These are phyloP conservation scores for Rhodosporidiobolus sp. DNA, from an alignment of 768 basidiomycete genomes.

Conservation along the genomic window DNA sequence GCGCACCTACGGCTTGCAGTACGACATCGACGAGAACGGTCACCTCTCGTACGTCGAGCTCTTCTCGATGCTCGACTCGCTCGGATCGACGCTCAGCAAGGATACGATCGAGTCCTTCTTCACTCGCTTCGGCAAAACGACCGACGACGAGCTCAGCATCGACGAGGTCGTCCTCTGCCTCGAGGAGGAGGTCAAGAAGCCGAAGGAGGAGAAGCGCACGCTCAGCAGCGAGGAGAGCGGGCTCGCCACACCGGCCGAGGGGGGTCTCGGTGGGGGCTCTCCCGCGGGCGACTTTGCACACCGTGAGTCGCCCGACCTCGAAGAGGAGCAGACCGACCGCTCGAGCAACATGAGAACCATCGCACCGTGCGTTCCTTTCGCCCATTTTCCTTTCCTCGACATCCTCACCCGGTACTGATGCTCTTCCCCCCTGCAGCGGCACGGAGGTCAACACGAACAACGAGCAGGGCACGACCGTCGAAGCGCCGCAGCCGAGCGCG, in stretches of 20 bases:
- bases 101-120: conserved; percentile 81
- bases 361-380: conserved; percentile 28
- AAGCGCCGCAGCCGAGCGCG: conserved; percentile 11
- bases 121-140: conserved; percentile 63
- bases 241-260: conserved; percentile 23
- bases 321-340: conserved; percentile 18
- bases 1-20: conserved; percentile 75
- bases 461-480: conserved; percentile 25
- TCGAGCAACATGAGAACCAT: conserved; percentile 25
- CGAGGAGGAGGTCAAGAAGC: conserved; percentile 75
- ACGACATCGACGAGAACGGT: conserved; percentile 79
- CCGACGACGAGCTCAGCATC: conserved; percentile 69
- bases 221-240: conserved; percentile 50
- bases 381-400: background rate
- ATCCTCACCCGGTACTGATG: too few species aligned
- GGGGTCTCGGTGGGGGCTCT: conserved; percentile 2
- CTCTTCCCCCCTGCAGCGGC: background rate
- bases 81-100: conserved; percentile 82
- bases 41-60: conserved; percentile 77
- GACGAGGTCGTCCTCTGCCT: conserved; percentile 79
- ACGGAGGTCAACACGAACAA: conserved; percentile 24
- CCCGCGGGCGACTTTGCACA: conserved; percentile 27
- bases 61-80: conserved; percentile 91
- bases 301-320: background rate
- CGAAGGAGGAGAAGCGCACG: conserved; percentile 66